These are phyloP conservation scores for Iris macrosiphon DNA, from an alignment of 106 monocot genomes.

Conservation along the genomic window DNA sequence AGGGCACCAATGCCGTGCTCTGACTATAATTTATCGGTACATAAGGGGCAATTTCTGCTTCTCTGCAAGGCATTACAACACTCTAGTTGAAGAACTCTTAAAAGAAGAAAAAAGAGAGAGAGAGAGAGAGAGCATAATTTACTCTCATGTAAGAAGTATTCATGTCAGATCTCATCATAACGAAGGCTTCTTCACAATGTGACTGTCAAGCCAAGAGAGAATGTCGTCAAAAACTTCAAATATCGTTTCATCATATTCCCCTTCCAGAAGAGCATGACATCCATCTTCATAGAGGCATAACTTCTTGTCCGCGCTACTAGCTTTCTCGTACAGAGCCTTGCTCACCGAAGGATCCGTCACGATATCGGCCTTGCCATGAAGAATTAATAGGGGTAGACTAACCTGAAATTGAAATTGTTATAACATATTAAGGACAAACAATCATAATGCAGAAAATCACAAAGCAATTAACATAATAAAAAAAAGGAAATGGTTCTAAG, in stretches of 20 bases:
- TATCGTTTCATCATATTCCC: conserved; percentile 68
- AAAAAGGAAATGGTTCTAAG: too few relatives aligned
- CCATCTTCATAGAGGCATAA: conserved; percentile 54
- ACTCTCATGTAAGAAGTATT: too few relatives aligned
- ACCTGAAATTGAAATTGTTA: conserved; percentile 44
- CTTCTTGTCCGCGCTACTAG: conserved; percentile 60
- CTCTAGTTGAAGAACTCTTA: too few relatives aligned
- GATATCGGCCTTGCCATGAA: conserved; percentile 63
- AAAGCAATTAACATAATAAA: too few relatives aligned
- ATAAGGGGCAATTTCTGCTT: too few relatives aligned
- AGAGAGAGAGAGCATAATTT: too few relatives aligned
- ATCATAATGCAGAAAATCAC: too few relatives aligned
- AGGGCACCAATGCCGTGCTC: too few relatives aligned
- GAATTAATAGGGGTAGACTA: conserved; percentile 63
- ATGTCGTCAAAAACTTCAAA: conserved; percentile 60
- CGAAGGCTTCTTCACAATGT: background rate
- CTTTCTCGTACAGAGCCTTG: conserved; percentile 66
- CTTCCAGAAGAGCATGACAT: conserved; percentile 70
- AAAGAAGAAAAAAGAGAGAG: too few relatives aligned
- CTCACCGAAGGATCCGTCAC: conserved; percentile 74
- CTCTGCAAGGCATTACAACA: too few relatives aligned
- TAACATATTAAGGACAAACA: background rate
- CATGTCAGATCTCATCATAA: too few relatives aligned
- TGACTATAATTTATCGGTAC: too few relatives aligned
- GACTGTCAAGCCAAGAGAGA: conserved; percentile 50